Percentiles rank a stretch among this genome's conserved stretches.
These are phyloP conservation scores for Crithidia acanthocephali DNA, from an alignment of 208 protist species.

Conservation along the genomic window DNA sequence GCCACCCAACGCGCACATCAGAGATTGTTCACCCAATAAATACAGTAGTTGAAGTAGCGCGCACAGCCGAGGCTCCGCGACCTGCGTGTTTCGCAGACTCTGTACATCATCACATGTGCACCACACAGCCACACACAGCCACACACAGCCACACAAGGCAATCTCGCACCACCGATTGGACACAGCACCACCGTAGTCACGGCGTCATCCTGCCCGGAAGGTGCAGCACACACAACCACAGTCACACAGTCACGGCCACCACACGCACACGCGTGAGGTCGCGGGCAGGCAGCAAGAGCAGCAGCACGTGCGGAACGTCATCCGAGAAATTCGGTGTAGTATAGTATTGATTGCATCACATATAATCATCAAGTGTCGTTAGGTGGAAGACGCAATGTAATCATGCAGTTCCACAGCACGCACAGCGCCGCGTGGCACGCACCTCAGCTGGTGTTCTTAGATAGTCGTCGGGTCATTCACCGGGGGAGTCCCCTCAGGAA, in stretches of 20 bases:
- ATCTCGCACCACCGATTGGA: conserved; percentile 36
- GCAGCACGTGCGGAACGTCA: conserved; percentile 18
- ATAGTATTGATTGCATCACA: conserved; percentile 32
- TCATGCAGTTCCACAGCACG: conserved; percentile 14
- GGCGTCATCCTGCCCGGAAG: conserved; percentile 12
- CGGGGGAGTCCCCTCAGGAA: conserved; percentile 18
- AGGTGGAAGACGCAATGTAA: conserved; percentile 27
- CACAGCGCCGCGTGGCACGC: conserved; percentile 6
- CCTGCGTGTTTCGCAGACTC: conserved; percentile 29
- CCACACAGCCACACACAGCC: neutral
- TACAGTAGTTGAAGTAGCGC: conserved; percentile 28
- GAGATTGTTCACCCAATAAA: conserved; percentile 45
- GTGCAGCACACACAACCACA: conserved; percentile 7
- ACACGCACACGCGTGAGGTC: neutral
- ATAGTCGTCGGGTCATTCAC: conserved; percentile 14
- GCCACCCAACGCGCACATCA: conserved; percentile 19
- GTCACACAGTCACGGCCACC: conserved; percentile 2
- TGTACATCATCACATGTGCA: conserved; percentile 38
- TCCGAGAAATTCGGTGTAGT: conserved; percentile 30
- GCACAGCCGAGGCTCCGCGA: conserved; percentile 25
- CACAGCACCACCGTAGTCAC: conserved; percentile 23
- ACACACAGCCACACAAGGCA: conserved; percentile 7
- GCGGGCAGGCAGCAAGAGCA: neutral
- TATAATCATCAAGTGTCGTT: conserved; percentile 27
- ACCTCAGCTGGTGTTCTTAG: conserved; percentile 19